Base-by-base conservation (phyloP, 116 monocot species). In the Dioscorea cayenensis region DNA sequence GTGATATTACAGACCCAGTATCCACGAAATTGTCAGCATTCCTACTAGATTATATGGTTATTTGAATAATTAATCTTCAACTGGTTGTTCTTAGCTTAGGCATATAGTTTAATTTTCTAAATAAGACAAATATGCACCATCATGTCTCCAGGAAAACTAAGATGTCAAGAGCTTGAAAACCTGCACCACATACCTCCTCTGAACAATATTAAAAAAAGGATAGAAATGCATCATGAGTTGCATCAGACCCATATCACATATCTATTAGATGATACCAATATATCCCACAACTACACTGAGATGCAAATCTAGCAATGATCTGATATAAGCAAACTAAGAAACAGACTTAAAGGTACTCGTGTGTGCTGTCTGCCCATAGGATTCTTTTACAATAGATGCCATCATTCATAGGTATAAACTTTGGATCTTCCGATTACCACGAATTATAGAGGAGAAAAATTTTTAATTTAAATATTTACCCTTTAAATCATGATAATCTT, bases 221-320 rank as follows among this genome's bases (percentile, higher is more conserved):
- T 55, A n/a, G 55, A 55, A 55, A 55, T 55, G 55, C 55, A 55
- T 19, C 55, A 55, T 55, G 55, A 19, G 55, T 55, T 55, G n/a
- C 55, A 55, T 16, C n/a, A 55, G 55, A 55, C 14, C n/a, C 55
- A 55, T 19, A 16, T 55, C n/a, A 55, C 16, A 55, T 18, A 16
- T 55, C 55, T n/a, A 16, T n/a, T 18, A 19, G 5, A n/a, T 55
- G n/a, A 55, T 43, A 55, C 55, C 10, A 55, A 18, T 0, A 43
- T 8, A 43, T 43, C 43, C 12, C 1, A 8, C 43, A 43, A 8
- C 43, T 43, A 43, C 43, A 43, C 43, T 43, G 43, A 43, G 43
- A 43, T 10, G 43, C 12, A 43, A 43, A 43, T 10, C 43, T 43
- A 43, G 1, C 43, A 43, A 43, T 43, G 43, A 43, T 43, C 43